Percentiles rank a stretch among this genome's conserved stretches.
These are phyloP conservation scores for Circinella umbellata DNA, from an alignment of 371 early-diverging fungal species.

Conservation along the genomic window DNA sequence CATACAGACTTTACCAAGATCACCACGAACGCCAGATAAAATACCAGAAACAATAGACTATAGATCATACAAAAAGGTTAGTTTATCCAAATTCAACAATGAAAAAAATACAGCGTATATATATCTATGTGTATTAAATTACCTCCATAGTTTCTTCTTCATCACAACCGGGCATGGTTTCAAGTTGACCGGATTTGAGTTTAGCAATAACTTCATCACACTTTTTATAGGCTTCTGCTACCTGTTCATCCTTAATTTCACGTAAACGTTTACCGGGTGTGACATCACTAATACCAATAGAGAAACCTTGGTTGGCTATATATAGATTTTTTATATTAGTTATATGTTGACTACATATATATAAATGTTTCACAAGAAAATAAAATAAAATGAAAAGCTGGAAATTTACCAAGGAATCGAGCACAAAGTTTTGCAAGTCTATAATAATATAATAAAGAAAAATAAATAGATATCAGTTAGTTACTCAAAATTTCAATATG, in stretches of 20 bases:
- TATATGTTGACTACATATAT: too few relatives aligned
- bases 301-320: conserved; percentile 91
- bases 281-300: conserved; percentile 99
- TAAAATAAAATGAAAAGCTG: too few relatives aligned
- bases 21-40: conserved; percentile 94
- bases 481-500: too few relatives aligned
- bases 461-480: neutral
- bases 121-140: conserved; percentile 4
- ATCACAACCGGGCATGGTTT: conserved; percentile 89
- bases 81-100: too few relatives aligned
- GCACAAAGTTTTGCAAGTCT: conserved; percentile 91
- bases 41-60: conserved; percentile 85
- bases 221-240: conserved; percentile 81
- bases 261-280: conserved; percentile 82
- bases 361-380: too few relatives aligned
- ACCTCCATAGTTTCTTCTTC: conserved; percentile 90
- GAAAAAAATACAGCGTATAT: too few relatives aligned
- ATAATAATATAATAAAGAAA: neutral
- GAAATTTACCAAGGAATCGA: conserved; percentile 79
- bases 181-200: conserved; percentile 75
- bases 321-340: neutral
- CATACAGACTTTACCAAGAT: conserved; percentile 95
- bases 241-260: conserved; percentile 79
- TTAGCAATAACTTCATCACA: conserved; percentile 86
- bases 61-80: neutral